Conservation (phyloP, 768 basidiomycete species). For the Roridomyces roridus region DNA sequence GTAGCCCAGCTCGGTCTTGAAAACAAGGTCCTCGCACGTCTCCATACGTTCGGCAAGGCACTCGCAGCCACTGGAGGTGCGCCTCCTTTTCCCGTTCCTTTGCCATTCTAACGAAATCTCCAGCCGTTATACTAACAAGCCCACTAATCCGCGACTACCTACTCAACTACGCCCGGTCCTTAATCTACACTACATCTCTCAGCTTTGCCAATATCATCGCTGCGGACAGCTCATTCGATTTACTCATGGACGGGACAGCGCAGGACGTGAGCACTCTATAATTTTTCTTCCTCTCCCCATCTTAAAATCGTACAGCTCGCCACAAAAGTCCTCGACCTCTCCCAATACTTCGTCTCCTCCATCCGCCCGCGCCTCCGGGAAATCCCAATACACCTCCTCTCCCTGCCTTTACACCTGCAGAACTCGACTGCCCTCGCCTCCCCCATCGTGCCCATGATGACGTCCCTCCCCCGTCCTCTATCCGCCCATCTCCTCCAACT, state of each 20-base stretch:
- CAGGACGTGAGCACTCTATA: constrained; percentile 50
- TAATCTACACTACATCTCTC: constrained; percentile 92
- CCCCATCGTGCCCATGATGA: constrained; percentile 88
- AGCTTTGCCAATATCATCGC: constrained; percentile 79
- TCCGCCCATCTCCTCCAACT: constrained; percentile 64
- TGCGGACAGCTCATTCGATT: constrained; percentile 78
- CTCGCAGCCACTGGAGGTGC: constrained; percentile 84
- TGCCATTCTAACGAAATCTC: not conserved
- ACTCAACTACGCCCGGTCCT: constrained; percentile 88
- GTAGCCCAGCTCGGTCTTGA: constrained; percentile 76
- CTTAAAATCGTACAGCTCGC: constrained; percentile 29
- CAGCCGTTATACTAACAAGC: constrained; percentile 79
- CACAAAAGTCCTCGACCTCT: constrained; percentile 49
- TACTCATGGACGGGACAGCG: constrained; percentile 73
- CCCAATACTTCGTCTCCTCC: constrained; percentile 42
- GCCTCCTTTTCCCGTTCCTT: constrained; percentile 33
- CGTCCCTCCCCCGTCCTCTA: constrained; percentile 75
- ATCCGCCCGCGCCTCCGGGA: constrained; percentile 13
- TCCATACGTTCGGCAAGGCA: constrained; percentile 95
- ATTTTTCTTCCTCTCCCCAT: not conserved
- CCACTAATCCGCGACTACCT: constrained; percentile 81
- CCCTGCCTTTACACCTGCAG: constrained; percentile 50
- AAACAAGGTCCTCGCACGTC: constrained; percentile 70
- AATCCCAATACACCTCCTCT: constrained; percentile 46
- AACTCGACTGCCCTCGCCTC: constrained; percentile 46